These are phyloP conservation scores for Botrytis byssoidea DNA, from an alignment of 2,329 filamentous ascomycete genomes.

Conservation along the genomic window DNA sequence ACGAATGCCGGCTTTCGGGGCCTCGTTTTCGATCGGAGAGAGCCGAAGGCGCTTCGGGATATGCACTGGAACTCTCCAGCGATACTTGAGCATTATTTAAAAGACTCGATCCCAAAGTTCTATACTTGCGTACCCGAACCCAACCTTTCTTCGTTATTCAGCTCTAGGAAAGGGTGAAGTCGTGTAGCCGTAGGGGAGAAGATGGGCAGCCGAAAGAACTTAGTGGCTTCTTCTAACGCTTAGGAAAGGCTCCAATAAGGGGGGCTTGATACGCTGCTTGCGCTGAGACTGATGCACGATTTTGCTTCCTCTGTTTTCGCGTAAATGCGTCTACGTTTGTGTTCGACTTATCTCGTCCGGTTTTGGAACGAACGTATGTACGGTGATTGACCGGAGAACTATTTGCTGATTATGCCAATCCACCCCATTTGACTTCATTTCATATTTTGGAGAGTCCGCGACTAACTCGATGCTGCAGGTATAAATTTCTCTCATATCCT, in stretches of 20 bases:
- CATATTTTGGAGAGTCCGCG: background rate
- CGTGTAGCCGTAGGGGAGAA: background rate
- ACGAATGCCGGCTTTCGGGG: background rate
- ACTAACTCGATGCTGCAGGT: background rate
- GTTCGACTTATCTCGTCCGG: background rate
- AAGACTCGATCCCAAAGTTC: rapidly evolving
- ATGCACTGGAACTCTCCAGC: rapidly evolving
- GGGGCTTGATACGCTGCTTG: rapidly evolving
- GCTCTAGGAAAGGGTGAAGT: background rate
- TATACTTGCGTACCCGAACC: background rate
- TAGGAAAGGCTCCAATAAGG: rapidly evolving
- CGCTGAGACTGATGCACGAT: background rate
- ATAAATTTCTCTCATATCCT: background rate
- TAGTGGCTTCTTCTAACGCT: background rate
- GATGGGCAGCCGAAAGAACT: background rate
- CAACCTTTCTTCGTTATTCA: background rate
- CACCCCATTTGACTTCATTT: background rate
- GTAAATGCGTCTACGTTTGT: background rate
- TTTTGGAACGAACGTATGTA: background rate
- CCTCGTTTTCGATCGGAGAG: background rate
- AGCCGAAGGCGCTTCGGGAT: background rate
- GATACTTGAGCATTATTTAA: background rate
- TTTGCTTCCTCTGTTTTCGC: background rate
- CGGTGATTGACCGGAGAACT: rapidly evolving
- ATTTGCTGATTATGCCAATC: background rate